These are phyloP conservation scores for Penicillium ucsense DNA, from an alignment of 495 filamentous ascomycete species.

Conservation along the genomic window DNA sequence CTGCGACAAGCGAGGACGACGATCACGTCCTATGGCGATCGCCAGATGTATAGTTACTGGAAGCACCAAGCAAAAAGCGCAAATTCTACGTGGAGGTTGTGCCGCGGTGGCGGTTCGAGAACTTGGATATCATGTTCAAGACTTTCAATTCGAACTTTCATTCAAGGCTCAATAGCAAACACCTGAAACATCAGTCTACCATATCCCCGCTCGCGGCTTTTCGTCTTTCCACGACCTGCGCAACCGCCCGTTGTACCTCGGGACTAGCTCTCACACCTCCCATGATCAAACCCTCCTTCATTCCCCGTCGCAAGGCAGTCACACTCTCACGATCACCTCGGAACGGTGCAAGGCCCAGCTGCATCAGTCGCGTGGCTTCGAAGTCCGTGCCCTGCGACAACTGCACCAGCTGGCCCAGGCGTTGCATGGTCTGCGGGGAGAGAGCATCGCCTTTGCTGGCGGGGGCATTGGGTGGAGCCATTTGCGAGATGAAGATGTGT, in stretches of 20 bases:
- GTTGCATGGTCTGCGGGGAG: constrained; percentile 29
- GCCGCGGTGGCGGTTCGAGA: no score
- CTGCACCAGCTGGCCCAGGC: constrained; percentile 32
- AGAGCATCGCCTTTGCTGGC: constrained; percentile 11
- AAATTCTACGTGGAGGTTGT: no score
- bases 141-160: background rate
- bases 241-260: constrained; percentile 67
- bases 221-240: constrained; percentile 48
- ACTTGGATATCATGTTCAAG: background rate
- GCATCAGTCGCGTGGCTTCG: constrained; percentile 61
- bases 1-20: no score
- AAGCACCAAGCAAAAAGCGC: no score
- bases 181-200: background rate
- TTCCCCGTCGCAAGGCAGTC: constrained; percentile 48
- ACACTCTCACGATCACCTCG: constrained; percentile 55
- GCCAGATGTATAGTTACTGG: no score
- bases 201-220: constrained; percentile 20
- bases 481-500: constrained; percentile 85
- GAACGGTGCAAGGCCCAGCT: constrained; percentile 77
- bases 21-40: no score
- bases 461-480: constrained; percentile 29
- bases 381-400: constrained; percentile 46
- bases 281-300: constrained; percentile 70
- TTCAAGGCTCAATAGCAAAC: no score
- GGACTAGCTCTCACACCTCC: constrained; percentile 63